Evolutionary conservation across 257 asterid genomes (phyloP).

Genomic region (Capsicum rhomboideum): DNA sequence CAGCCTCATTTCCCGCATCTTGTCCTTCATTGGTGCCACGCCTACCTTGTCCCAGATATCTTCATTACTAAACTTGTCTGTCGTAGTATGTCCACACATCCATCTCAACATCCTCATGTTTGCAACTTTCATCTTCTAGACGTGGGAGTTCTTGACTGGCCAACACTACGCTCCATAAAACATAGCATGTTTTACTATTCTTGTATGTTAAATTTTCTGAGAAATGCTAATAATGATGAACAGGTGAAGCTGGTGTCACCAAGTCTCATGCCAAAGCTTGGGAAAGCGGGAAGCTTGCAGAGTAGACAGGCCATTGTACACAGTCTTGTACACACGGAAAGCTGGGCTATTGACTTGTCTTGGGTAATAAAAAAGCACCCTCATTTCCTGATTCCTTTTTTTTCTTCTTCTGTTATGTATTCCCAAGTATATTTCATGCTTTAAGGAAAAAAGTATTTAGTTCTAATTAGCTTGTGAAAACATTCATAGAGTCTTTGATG

Average conservation of each 20-base stretch:
- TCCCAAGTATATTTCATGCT: not conserved
- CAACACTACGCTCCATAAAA: no score
- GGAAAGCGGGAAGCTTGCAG: constrained; percentile 93
- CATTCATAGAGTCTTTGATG: not conserved
- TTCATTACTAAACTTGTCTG: no score
- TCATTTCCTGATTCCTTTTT: not conserved
- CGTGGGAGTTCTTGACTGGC: no score
- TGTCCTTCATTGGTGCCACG: no score
- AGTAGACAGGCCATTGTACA: constrained; percentile 94
- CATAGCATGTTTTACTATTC: not conserved
- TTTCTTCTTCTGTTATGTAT: not conserved
- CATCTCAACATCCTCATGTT: no score
- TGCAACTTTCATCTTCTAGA: no score
- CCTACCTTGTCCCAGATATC: no score
- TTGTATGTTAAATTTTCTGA: not conserved
- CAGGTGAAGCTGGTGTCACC: constrained; percentile 93
- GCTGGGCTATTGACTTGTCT: constrained; percentile 98
- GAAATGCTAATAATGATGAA: not conserved
- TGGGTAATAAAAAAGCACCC: constrained; percentile 51
- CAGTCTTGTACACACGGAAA: constrained; percentile 91
- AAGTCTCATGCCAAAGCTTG: constrained; percentile 93
- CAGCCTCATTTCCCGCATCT: no score
- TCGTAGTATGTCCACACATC: no score
- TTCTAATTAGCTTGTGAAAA: not conserved
- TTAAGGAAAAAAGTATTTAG: not conserved